phyloP scores from a whole-genome alignment of 2,329 filamentous ascomycete genomes.

The Botrytis squamosa region DNA sequence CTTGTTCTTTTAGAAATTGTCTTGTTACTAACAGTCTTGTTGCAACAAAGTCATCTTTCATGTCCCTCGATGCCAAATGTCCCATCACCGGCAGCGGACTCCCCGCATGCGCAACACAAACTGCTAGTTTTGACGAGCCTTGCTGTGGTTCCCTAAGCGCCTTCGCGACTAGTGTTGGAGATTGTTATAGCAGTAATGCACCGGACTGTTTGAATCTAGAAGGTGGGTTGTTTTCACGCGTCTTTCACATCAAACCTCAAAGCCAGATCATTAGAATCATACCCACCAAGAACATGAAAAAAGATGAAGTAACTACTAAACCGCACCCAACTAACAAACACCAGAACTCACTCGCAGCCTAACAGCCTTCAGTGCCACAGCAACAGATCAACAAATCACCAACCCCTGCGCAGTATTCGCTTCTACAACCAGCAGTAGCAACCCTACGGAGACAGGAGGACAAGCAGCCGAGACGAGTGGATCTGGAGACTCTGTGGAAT shows the following conservation, averaged over 20 bases:
- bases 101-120: constrained; percentile 11
- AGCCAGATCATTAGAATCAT: not conserved
- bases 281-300: not conserved
- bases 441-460: not conserved
- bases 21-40: not conserved
- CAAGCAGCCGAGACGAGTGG: not conserved
- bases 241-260: no score
- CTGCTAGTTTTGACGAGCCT: not conserved
- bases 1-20: not conserved
- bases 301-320: no score
- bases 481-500: not conserved
- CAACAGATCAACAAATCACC: constrained; percentile 3
- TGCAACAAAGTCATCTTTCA: constrained; percentile 13
- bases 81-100: constrained; percentile 10
- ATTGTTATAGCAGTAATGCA: constrained; percentile 13
- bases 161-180: not conserved
- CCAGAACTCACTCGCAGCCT: constrained; percentile 10
- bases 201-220: constrained; percentile 10
- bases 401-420: constrained; percentile 17
- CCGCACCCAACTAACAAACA: not conserved
- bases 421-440: not conserved
- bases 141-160: constrained; percentile 10
- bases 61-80: constrained; percentile 16
- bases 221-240: not conserved
- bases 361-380: constrained; percentile 13